Evolutionary conservation across 305 asterid species (phyloP).

Genomic region (Fraxinus xanthoxyloides): DNA sequence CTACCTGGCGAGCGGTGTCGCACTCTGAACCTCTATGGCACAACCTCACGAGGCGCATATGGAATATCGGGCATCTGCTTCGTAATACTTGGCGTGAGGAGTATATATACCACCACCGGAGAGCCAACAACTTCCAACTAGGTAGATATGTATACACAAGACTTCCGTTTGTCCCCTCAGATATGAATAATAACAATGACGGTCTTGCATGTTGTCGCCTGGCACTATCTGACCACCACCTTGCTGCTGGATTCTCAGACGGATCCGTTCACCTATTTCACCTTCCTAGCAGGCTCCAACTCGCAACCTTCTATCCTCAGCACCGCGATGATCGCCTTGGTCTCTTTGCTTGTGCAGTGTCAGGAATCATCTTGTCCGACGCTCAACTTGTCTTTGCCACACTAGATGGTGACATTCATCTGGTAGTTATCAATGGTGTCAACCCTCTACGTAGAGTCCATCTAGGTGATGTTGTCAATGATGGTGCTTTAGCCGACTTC

Average conservation of each 20-base stretch:
- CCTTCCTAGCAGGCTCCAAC: constrained; percentile 48
- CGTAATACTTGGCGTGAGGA: constrained; percentile 73
- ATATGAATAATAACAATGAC: constrained; percentile 33
- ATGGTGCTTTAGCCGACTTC: constrained; percentile 82
- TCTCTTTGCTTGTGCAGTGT: constrained; percentile 67
- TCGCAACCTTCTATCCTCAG: constrained; percentile 67
- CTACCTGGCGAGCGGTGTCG: constrained; percentile 84
- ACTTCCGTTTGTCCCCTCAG: constrained; percentile 45
- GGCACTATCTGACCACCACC: constrained; percentile 59
- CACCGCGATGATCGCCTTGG: constrained; percentile 81
- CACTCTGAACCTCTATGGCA: constrained; percentile 77
- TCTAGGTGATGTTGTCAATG: constrained; percentile 70
- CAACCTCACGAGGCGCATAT: constrained; percentile 53
- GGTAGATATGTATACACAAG: constrained; percentile 38
- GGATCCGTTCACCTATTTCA: constrained; percentile 72
- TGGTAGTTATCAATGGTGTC: constrained; percentile 26
- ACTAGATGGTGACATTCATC: constrained; percentile 76
- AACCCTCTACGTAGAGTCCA: constrained; percentile 49
- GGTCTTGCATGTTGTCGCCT: constrained; percentile 64
- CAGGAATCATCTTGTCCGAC: constrained; percentile 66
- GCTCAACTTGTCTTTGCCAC: constrained; percentile 66
- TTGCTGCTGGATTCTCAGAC: constrained; percentile 78
- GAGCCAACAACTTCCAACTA: constrained; percentile 47
- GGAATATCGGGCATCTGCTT: constrained; percentile 47
- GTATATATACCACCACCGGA: constrained; percentile 60